These are phyloP conservation scores for Choiromyces venosus DNA, from an alignment of 495 filamentous ascomycete genomes.

Conservation along the genomic window DNA sequence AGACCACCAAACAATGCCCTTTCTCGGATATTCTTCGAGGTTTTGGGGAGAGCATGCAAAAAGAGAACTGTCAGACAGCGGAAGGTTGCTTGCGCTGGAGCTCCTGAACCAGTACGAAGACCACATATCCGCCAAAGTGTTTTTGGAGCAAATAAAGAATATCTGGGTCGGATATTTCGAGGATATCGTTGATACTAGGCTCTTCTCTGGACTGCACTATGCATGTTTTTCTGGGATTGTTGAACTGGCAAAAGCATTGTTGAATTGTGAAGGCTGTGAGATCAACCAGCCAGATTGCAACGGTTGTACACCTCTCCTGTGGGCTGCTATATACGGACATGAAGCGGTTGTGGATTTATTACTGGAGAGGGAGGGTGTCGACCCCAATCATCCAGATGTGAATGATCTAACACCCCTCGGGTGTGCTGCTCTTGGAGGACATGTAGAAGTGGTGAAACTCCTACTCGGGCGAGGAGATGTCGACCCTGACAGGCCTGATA, in stretches of 20 bases:
- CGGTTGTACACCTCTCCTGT: neutral
- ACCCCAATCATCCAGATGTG: no score
- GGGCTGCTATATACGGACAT: neutral
- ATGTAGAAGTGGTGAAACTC: no score
- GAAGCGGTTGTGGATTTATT: neutral
- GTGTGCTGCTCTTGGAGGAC: no score
- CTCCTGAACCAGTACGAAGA: neutral
- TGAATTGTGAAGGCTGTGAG: neutral
- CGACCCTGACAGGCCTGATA: no score
- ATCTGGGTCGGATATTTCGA: neutral
- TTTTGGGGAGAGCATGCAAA: neutral
- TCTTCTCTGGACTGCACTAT: neutral
- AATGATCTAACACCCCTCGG: no score
- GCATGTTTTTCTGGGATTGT: neutral
- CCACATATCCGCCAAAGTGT: neutral
- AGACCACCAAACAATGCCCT: neutral
- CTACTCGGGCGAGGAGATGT: no score
- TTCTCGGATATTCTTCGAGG: neutral
- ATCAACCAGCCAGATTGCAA: neutral
- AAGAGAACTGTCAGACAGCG: neutral
- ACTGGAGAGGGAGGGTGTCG: neutral
- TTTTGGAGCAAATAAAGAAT: neutral
- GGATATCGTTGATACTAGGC: no score
- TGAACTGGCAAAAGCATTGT: neutral
- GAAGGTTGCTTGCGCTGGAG: neutral